A percentile compares a stretch with the other conserved stretches of the same genome.
Evolutionary conservation across 1,284 basidiomycete genomes (phyloP).

Genomic region (Gymnopus androsaceus): DNA sequence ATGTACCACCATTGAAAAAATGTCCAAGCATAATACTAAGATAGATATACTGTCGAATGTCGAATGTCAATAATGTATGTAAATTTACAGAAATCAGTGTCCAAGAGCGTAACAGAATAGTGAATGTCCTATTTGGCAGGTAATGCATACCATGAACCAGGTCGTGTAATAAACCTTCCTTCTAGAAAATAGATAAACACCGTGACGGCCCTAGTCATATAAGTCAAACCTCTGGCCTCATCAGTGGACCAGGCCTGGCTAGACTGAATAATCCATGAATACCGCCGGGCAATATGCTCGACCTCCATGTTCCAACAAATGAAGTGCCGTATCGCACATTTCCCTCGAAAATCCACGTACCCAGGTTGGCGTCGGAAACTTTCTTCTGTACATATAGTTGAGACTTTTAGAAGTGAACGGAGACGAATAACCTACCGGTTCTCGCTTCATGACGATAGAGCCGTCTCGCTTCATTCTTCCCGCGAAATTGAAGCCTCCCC

Average conservation of each 20-base stretch:
- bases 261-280: slow-evolving; percentile 59
- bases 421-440: slow-evolving; percentile 37
- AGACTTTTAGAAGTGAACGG: slow-evolving; percentile 5
- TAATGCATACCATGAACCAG: too few species aligned
- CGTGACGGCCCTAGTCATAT: too few species aligned
- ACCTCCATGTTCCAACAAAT: slow-evolving; percentile 46
- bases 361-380: slow-evolving; percentile 31
- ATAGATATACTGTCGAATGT: too few species aligned
- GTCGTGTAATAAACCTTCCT: too few species aligned
- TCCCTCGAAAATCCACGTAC: slow-evolving; percentile 48
- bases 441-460: slow-evolving; percentile 41
- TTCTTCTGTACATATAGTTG: slow-evolving; percentile 32
- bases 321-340: slow-evolving; percentile 38
- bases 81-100: too few species aligned
- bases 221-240: too few species aligned
- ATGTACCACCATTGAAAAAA: too few species aligned
- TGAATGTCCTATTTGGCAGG: too few species aligned
- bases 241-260: slow-evolving; percentile 22
- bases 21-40: too few species aligned
- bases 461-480: slow-evolving; percentile 44
- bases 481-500: slow-evolving; percentile 46
- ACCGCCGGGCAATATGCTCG: slow-evolving; percentile 24
- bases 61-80: too few species aligned
- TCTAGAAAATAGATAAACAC: too few species aligned
- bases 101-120: too few species aligned